phyloP scores from a whole-genome alignment of 202 grass and related monocot genomes.

The Miscanthus sacchariflorus region DNA sequence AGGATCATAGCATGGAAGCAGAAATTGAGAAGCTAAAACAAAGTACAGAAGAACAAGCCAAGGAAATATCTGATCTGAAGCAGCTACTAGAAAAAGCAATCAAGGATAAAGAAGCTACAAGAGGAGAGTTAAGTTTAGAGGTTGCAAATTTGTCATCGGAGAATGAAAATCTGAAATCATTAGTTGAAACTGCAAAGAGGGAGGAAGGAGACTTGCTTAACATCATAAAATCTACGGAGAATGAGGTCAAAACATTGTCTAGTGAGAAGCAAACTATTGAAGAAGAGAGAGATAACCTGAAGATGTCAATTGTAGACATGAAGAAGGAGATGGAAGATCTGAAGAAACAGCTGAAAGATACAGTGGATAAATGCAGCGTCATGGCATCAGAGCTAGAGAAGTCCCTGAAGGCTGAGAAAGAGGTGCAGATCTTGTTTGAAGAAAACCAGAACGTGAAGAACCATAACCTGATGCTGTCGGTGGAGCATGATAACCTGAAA shows the following conservation, averaged over 20 bases:
- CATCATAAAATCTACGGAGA: slow-evolving; percentile 41
- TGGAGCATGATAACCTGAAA: slow-evolving; percentile 48
- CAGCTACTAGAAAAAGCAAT: slow-evolving; percentile 59
- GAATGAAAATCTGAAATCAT: slow-evolving; percentile 54
- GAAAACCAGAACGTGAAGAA: slow-evolving; percentile 60
- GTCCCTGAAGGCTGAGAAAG: slow-evolving; percentile 47
- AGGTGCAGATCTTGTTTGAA: slow-evolving; percentile 46
- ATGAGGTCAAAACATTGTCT: slow-evolving; percentile 48
- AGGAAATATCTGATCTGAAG: slow-evolving; percentile 65
- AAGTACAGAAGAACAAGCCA: slow-evolving; percentile 53
- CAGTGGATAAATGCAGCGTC: slow-evolving; percentile 37
- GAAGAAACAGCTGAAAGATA: slow-evolving; percentile 51
- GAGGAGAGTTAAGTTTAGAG: slow-evolving; percentile 44
- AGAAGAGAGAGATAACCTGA: slow-evolving; percentile 55
- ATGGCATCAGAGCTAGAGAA: slow-evolving; percentile 57
- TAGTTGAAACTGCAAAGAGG: slow-evolving; percentile 47
- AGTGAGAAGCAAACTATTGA: slow-evolving; percentile 43
- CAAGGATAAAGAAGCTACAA: slow-evolving; percentile 61
- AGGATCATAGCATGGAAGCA: slow-evolving; percentile 43
- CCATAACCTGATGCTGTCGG: slow-evolving; percentile 43
- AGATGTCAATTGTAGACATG: slow-evolving; percentile 41
- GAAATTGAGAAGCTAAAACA: slow-evolving; percentile 62
- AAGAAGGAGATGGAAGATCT: slow-evolving; percentile 47
- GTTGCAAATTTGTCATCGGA: slow-evolving; percentile 55
- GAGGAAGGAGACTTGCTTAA: slow-evolving; percentile 45